phyloP scores from a whole-genome alignment of 1,139 yeast genomes.

The Debaryomyces singareniensis region DNA sequence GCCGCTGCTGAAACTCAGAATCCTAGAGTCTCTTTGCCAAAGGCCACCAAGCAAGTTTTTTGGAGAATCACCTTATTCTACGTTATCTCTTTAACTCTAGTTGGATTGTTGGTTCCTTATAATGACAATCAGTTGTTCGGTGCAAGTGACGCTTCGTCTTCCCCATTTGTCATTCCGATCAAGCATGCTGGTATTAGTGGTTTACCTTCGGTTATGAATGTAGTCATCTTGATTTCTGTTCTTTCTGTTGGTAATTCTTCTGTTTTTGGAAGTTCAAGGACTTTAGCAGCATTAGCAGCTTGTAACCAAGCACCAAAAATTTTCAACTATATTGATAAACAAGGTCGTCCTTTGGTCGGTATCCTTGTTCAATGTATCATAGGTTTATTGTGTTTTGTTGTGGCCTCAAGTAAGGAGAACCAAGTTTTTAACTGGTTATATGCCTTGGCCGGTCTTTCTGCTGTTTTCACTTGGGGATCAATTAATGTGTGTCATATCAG shows the following conservation, averaged over 20 bases:
- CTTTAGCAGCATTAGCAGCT: constrained; percentile 74
- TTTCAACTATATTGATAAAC: constrained; percentile 66
- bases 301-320: constrained; percentile 75
- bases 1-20: constrained; percentile 37
- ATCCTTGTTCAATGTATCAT: constrained; percentile 48
- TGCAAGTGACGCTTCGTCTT: constrained; percentile 36
- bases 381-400: constrained; percentile 69
- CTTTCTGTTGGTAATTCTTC: constrained; percentile 49
- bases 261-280: constrained; percentile 73
- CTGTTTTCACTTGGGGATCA: constrained; percentile 80
- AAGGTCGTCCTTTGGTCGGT: constrained; percentile 70
- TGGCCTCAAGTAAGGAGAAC: constrained; percentile 59
- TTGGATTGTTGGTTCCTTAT: constrained; percentile 40
- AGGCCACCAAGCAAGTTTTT: constrained; percentile 42
- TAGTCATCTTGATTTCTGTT: constrained; percentile 39
- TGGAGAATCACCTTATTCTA: constrained; percentile 43
- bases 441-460: constrained; percentile 77
- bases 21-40: constrained; percentile 37
- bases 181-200: constrained; percentile 36
- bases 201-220: constrained; percentile 43
- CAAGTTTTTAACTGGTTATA: constrained; percentile 75
- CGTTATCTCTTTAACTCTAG: constrained; percentile 35
- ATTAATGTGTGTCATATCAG: constrained; percentile 72
- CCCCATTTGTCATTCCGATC: constrained; percentile 44
- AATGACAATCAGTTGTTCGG: constrained; percentile 26